Conservation (phyloP, 164 flowering plant species). For the Vitis vinifera region DNA sequence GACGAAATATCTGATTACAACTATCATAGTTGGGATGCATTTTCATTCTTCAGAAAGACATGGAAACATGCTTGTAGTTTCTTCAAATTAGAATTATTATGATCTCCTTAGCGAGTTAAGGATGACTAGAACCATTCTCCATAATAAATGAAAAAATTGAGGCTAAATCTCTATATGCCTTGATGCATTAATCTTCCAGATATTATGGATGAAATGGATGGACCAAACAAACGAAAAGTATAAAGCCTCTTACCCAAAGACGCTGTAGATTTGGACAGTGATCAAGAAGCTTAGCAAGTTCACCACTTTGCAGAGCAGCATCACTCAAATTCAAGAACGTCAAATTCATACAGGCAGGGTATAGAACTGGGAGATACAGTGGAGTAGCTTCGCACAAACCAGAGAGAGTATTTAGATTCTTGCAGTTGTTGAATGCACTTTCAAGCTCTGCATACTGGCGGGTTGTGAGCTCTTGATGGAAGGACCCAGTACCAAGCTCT, state of each 20-base stretch:
- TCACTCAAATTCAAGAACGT: conserved; percentile 77
- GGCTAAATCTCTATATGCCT: too few relatives aligned
- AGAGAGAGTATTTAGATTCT: conserved; percentile 51
- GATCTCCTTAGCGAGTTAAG: not conserved
- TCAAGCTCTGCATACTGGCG: conserved; percentile 41
- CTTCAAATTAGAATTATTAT: not conserved
- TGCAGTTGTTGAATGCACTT: conserved; percentile 50
- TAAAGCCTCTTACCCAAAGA: conserved; percentile 45
- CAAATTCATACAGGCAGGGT: conserved; percentile 51
- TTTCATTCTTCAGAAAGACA: too few relatives aligned
- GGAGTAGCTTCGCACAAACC: conserved; percentile 72
- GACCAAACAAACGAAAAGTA: not conserved
- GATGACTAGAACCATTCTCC: not conserved
- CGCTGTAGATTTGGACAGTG: conserved; percentile 45
- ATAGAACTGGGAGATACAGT: conserved; percentile 51
- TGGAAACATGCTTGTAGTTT: not conserved
- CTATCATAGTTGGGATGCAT: too few relatives aligned
- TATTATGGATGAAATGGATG: not conserved
- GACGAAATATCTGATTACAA: not conserved
- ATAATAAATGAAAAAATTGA: not conserved
- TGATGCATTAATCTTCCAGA: not conserved
- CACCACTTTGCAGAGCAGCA: conserved; percentile 52
- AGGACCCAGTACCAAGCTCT: conserved; percentile 77
- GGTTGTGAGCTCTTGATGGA: conserved; percentile 46
- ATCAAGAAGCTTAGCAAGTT: conserved; percentile 44